Base-by-base conservation (phyloP, 106 monocot genomes). In the Apostasia ramifera region DNA sequence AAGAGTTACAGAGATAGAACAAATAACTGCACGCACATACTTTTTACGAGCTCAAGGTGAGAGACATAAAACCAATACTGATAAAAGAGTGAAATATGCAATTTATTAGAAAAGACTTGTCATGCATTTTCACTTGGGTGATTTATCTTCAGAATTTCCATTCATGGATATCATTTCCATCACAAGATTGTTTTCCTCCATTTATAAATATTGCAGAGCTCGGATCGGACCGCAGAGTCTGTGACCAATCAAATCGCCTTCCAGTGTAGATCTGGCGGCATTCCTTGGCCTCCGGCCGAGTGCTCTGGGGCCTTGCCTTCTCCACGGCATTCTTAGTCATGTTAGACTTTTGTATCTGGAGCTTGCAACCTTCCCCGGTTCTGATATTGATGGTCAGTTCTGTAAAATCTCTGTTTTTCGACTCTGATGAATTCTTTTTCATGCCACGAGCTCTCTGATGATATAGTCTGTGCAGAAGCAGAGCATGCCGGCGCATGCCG, bases 381-480 rank as follows among this genome's bases (percentile, higher is more conserved):
- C 8, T 57, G 39, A 57, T 57, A 6, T 7, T 37, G 4, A 57
- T 37, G 2, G 39, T 57, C n/a, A 57, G 1, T 6, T 57, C 57
- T 57, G 26, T 38, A 6, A 52, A 52, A 8, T 52, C 39, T 57
- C 4, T 57, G 57, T 37, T 38, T 57, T 37, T 38, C 6, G 39
- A 1, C 2, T 15, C 39, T 7, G 26, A 37, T 6, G 57, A 1
- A 6, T 4, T 37, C 26, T 57, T 57, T 39, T 38, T 57, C 5
- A 37, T 56, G 57, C 57, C 3, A 26, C 26, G 26, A 26, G 26
- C 26, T 57, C 68, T 77, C 11, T 77, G 73, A 53, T 58, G 63
- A 40, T 82, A 66, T 43, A 82, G 55, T 14, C 40, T 71, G 55
- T 77, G 73, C 48, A 82, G 55, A 7, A 26, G 73, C 59, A 56